A percentile compares a stretch with the other conserved stretches of the same genome.
These are phyloP conservation scores for Lasiosphaeria miniovina DNA, from an alignment of 495 filamentous ascomycete species.

Conservation along the genomic window DNA sequence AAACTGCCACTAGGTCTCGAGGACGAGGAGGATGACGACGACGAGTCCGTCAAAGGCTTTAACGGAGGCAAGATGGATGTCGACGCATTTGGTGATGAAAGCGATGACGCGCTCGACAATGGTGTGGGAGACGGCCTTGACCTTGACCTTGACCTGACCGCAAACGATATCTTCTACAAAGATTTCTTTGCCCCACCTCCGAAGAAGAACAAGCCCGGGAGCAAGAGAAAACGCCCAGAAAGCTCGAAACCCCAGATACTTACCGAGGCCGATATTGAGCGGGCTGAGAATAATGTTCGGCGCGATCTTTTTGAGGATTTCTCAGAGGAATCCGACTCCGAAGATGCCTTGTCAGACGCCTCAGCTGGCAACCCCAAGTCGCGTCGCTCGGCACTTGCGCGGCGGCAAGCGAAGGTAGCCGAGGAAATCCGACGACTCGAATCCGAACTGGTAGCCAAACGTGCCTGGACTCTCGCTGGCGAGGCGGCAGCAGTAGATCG, in stretches of 20 bases:
- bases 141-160: slow-evolving; percentile 58
- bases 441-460: slow-evolving; percentile 83
- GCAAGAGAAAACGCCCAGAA: slow-evolving; percentile 30
- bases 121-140: slow-evolving; percentile 36
- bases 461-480: slow-evolving; percentile 85
- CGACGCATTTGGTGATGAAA: slow-evolving; percentile 43
- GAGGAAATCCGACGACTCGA: slow-evolving; percentile 91
- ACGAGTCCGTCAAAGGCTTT: slow-evolving; percentile 45
- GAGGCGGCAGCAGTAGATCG: slow-evolving; percentile 81
- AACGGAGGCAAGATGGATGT: slow-evolving; percentile 16
- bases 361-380: slow-evolving; percentile 54
- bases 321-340: slow-evolving; percentile 53
- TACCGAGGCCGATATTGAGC: slow-evolving; percentile 65
- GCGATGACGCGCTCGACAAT: slow-evolving; percentile 58
- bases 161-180: slow-evolving; percentile 80
- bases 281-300: slow-evolving; percentile 85
- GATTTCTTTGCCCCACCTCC: slow-evolving; percentile 88
- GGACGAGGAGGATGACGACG: slow-evolving; percentile 33
- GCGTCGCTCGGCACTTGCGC: slow-evolving; percentile 75
- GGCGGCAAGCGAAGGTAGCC: slow-evolving; percentile 75
- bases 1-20: slow-evolving; percentile 14
- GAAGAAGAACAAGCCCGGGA: slow-evolving; percentile 53
- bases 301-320: slow-evolving; percentile 91
- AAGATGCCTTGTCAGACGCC: slow-evolving; percentile 53
- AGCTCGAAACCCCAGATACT: slow-evolving; percentile 21